These are phyloP conservation scores for Hypoxylon rubiginosum DNA, from an alignment of 2,329 filamentous ascomycete genomes.

Conservation along the genomic window DNA sequence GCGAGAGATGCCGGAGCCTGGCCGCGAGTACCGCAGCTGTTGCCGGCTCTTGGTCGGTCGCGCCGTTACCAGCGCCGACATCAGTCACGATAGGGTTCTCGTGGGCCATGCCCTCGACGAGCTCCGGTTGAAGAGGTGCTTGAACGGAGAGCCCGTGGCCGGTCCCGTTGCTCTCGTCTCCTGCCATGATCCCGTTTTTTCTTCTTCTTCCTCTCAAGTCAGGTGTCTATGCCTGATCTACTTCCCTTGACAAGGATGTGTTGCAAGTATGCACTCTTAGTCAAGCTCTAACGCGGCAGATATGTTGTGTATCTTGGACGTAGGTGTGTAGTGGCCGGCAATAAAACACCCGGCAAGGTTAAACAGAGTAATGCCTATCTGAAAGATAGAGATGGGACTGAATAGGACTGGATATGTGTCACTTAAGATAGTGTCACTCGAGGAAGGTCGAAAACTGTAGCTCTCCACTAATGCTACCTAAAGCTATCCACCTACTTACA, in stretches of 20 bases:
- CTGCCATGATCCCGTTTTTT: slow-evolving; percentile 39
- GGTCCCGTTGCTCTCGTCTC: slow-evolving; percentile 29
- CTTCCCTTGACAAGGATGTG: neutral
- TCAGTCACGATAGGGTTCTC: slow-evolving; percentile 33
- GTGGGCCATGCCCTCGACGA: slow-evolving; percentile 43
- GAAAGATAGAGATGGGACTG: slow-evolving; percentile 11
- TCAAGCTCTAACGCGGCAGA: neutral
- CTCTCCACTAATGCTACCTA: slow-evolving; percentile 33
- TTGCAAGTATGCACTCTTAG: neutral
- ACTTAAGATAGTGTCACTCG: slow-evolving; percentile 7
- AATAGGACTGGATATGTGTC: neutral
- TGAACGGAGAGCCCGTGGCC: slow-evolving; percentile 29
- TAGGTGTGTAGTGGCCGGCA: neutral
- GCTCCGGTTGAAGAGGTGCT: slow-evolving; percentile 38
- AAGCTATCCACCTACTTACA: slow-evolving; percentile 12
- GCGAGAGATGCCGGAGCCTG: slow-evolving; percentile 59
- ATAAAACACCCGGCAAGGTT: neutral
- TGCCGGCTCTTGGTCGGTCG: slow-evolving; percentile 5
- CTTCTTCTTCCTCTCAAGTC: slow-evolving; percentile 10
- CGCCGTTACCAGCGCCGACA: neutral
- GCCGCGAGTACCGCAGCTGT: slow-evolving; percentile 51
- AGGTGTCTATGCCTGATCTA: neutral
- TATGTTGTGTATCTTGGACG: neutral
- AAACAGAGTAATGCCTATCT: neutral
- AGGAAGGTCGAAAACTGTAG: slow-evolving; percentile 22